Evolutionary conservation across 2,329 filamentous ascomycete genomes (phyloP).

Genomic region (Diaporthe citri): DNA sequence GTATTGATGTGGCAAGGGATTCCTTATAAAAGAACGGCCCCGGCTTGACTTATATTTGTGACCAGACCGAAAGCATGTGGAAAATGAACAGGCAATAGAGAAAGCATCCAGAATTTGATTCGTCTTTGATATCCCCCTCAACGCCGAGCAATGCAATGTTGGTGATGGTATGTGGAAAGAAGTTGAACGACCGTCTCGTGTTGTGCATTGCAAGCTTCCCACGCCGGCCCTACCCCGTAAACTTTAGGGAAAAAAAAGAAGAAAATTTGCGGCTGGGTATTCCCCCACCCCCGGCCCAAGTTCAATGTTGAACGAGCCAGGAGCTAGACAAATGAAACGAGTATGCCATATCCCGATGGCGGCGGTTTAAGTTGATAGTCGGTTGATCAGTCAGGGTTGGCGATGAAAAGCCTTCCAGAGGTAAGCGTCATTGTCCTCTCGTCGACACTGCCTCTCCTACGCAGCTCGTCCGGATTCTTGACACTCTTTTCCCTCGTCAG

Average conservation of each 20-base stretch:
- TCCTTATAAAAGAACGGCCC: neutral
- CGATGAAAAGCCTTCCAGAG: slow-evolving; percentile 82
- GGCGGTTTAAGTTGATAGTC: neutral
- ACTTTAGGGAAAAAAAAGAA: slow-evolving; percentile 8
- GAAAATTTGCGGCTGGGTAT: slow-evolving; percentile 36
- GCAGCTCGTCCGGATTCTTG: slow-evolving; percentile 78
- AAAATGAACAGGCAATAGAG: slow-evolving; percentile 18
- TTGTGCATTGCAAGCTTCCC: slow-evolving; percentile 21
- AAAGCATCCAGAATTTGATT: slow-evolving; percentile 30
- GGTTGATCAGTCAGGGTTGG: slow-evolving; percentile 78
- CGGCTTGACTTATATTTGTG: neutral
- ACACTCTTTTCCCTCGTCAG: slow-evolving; percentile 74
- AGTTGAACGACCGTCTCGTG: slow-evolving; percentile 33
- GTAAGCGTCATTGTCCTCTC: slow-evolving; percentile 84
- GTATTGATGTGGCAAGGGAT: neutral
- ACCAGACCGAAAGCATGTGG: slow-evolving; percentile 6
- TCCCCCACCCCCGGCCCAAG: slow-evolving; percentile 10
- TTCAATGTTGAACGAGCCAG: slow-evolving; percentile 10
- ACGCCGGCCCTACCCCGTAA: slow-evolving; percentile 21
- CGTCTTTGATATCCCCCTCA: slow-evolving; percentile 33
- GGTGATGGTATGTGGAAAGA: slow-evolving; percentile 26
- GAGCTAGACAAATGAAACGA: slow-evolving; percentile 34
- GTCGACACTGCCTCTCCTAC: slow-evolving; percentile 84
- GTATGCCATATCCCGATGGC: neutral
- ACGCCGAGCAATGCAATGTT: slow-evolving; percentile 42